A percentile compares a stretch with the other conserved stretches of the same genome.
phyloP scores from a whole-genome alignment of 2,329 filamentous ascomycete genomes.

The Cryphonectria parasitica region DNA sequence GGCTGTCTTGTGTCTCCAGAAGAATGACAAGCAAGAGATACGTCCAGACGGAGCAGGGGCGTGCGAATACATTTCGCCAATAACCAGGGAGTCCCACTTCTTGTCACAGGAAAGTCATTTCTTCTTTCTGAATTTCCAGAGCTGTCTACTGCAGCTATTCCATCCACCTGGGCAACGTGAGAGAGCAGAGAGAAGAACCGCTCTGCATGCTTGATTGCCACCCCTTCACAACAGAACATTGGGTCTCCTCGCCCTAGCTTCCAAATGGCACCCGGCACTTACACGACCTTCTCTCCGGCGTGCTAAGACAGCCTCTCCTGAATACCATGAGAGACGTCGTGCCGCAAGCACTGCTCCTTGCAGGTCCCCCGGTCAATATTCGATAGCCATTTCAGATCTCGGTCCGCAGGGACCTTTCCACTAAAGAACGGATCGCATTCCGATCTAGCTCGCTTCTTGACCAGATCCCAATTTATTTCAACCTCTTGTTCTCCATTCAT shows the following conservation, averaged over 20 bases:
- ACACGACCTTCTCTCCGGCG: neutral
- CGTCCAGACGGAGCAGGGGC: neutral
- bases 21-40: neutral
- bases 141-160: constrained; percentile 19
- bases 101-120: constrained; percentile 16
- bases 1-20: neutral
- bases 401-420: neutral
- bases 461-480: constrained; percentile 13
- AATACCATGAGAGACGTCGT: neutral
- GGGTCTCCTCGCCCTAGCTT: constrained; percentile 6
- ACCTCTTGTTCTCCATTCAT: constrained; percentile 18
- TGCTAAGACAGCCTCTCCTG: neutral
- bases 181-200: neutral
- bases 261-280: neutral
- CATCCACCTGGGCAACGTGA: constrained; percentile 10
- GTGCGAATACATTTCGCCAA: neutral
- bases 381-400: neutral
- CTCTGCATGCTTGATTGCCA: neutral
- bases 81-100: neutral
- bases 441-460: constrained; percentile 18
- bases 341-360: neutral
- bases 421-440: constrained; percentile 7
- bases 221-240: neutral
- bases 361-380: neutral
- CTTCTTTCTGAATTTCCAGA: constrained; percentile 13